Conservation (phyloP, 75 land plant genomes). For the Pseudotsuga menziesii region DNA sequence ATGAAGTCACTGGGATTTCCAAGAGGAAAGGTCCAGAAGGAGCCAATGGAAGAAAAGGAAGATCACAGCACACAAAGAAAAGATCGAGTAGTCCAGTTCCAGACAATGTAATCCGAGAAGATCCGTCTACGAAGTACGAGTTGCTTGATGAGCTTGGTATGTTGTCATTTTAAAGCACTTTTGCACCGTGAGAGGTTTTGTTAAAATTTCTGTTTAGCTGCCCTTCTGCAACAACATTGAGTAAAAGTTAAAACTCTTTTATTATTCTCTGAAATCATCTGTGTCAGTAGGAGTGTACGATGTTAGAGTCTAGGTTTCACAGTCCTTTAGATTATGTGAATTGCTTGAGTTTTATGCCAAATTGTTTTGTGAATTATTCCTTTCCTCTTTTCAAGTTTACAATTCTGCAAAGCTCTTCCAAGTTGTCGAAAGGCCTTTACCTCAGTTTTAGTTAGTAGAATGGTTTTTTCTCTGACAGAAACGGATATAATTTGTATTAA, state of each 20-base stretch:
- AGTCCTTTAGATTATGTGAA: background rate
- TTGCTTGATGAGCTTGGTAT: constrained; percentile 92
- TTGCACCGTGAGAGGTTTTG: background rate
- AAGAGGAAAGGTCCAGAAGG: constrained; percentile 12
- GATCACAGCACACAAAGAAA: constrained; percentile 24
- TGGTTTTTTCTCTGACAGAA: no score
- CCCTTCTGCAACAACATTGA: no score
- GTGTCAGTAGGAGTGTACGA: background rate
- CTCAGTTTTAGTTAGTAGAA: no score
- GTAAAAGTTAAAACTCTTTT: no score
- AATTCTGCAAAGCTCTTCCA: background rate
- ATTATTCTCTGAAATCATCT: background rate
- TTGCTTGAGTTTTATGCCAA: background rate
- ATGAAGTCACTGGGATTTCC: constrained; percentile 20
- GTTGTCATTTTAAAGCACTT: constrained; percentile 1
- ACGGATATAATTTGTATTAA: no score
- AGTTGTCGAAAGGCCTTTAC: no score
- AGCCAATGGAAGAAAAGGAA: constrained; percentile 10
- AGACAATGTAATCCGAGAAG: constrained; percentile 77
- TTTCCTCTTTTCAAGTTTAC: background rate
- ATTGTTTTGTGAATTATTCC: background rate
- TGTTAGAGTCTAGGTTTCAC: background rate
- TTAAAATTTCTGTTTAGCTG: no score
- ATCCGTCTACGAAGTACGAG: constrained; percentile 91
- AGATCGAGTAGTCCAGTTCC: constrained; percentile 71